These are phyloP conservation scores for Sphagnurus paluster DNA, from an alignment of 1,284 basidiomycete genomes.

Conservation along the genomic window DNA sequence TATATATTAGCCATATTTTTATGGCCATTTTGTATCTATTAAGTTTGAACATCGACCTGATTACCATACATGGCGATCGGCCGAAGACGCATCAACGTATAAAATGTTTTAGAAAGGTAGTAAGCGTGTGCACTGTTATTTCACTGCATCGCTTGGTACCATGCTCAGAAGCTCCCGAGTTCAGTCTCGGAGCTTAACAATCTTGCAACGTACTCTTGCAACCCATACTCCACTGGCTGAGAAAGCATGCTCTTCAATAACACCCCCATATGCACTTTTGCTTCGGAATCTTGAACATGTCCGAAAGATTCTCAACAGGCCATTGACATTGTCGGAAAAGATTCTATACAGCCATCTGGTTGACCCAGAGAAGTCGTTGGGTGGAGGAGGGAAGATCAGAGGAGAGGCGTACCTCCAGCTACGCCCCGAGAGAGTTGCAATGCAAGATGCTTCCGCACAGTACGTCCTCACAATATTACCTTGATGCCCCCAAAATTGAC, in stretches of 20 bases:
- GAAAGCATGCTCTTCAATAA: constrained; percentile 80
- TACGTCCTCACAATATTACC: constrained; percentile 32
- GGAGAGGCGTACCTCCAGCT: constrained; percentile 93
- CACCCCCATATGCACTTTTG: constrained; percentile 85
- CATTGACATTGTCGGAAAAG: constrained; percentile 95
- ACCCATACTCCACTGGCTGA: constrained; percentile 53
- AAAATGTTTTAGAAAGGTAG: constrained; percentile 12
- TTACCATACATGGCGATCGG: constrained; percentile 14
- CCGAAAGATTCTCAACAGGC: constrained; percentile 69
- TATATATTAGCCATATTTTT: too few relatives aligned
- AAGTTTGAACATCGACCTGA: too few relatives aligned
- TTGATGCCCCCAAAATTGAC: constrained; percentile 4
- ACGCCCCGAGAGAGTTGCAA: constrained; percentile 91
- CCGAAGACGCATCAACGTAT: neutral
- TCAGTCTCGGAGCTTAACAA: constrained; percentile 18
- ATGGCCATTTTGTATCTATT: constrained; percentile 3
- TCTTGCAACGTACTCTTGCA: constrained; percentile 43
- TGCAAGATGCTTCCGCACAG: constrained; percentile 99
- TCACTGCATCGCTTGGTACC: neutral
- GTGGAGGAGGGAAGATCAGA: constrained; percentile 67
- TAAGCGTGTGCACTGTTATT: too few relatives aligned
- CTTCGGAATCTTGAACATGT: constrained; percentile 77
- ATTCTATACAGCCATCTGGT: constrained; percentile 94
- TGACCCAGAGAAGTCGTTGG: constrained; percentile 76
- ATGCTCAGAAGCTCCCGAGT: constrained; percentile 21